These are phyloP conservation scores for Talaromyces sp. DNA, from an alignment of 2,329 filamentous ascomycete species.

Conservation along the genomic window DNA sequence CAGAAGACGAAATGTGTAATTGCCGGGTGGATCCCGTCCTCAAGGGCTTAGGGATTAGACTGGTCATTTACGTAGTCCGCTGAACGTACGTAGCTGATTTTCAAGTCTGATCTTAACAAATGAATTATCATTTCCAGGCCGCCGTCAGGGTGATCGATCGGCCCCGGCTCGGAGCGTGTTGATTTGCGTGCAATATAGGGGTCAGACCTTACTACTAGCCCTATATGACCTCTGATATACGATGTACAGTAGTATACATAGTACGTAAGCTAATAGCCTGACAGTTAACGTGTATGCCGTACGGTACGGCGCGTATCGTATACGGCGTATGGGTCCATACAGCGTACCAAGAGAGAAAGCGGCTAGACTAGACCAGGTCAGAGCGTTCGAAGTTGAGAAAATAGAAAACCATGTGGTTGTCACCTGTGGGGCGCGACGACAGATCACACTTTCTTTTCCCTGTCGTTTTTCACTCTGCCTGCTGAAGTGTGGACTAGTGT, in stretches of 20 bases:
- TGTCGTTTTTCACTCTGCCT: background rate
- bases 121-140: background rate
- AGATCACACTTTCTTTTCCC: background rate
- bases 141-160: background rate
- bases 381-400: background rate
- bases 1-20: background rate
- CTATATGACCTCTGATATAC: background rate
- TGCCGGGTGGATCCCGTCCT: background rate
- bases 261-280: background rate
- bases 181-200: background rate
- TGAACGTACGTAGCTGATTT: background rate
- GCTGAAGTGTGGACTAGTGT: background rate
- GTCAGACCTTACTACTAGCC: background rate
- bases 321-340: background rate
- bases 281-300: background rate
- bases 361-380: background rate
- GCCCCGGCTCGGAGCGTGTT: slow-evolving; percentile 1
- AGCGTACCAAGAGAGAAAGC: no score
- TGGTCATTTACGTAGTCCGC: background rate
- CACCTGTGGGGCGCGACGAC: background rate
- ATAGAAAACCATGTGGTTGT: slow-evolving; percentile 16
- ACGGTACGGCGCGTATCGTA: background rate
- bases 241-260: no score
- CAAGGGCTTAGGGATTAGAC: background rate
- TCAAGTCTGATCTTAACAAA: background rate